Percentiles rank a stretch among this genome's conserved stretches.
Evolutionary conservation across 306 rosid genomes (phyloP).

Genomic region (Castanea mollissima): DNA sequence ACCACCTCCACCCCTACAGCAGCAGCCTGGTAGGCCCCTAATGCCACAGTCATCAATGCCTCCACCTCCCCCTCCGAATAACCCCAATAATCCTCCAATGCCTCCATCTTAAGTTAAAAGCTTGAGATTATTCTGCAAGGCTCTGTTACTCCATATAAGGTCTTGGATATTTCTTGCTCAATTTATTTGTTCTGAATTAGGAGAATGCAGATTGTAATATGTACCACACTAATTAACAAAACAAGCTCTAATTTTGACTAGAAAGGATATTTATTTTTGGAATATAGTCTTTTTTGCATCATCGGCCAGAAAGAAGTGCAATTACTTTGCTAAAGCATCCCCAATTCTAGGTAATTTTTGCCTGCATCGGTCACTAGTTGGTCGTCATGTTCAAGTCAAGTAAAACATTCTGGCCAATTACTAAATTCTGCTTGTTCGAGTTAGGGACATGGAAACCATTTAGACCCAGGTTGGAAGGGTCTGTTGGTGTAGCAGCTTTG

Average conservation of each 20-base stretch:
- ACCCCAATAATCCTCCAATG: constrained; percentile 36
- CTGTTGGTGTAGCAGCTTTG: too few relatives aligned
- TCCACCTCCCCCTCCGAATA: constrained; percentile 57
- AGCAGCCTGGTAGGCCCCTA: constrained; percentile 53
- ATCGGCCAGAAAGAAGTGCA: neutral
- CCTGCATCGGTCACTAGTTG: neutral
- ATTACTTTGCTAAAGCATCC: neutral
- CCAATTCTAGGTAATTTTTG: neutral
- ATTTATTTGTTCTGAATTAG: constrained; percentile 14
- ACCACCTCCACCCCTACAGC: constrained; percentile 64
- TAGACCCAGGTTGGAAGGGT: too few relatives aligned
- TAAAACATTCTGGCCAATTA: too few relatives aligned
- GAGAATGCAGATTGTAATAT: constrained; percentile 17
- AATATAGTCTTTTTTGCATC: neutral
- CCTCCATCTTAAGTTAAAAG: constrained; percentile 45
- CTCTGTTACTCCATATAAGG: neutral
- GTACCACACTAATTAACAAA: neutral
- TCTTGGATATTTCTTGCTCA: constrained; percentile 17
- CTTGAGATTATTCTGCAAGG: constrained; percentile 12
- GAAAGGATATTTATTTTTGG: neutral
- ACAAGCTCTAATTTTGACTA: neutral
- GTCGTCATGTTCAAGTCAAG: too few relatives aligned
- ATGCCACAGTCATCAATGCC: constrained; percentile 64
- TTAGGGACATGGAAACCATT: too few relatives aligned
- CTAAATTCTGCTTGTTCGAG: too few relatives aligned